phyloP scores from a whole-genome alignment of 495 filamentous ascomycete species.

The Neurospora sp. region DNA sequence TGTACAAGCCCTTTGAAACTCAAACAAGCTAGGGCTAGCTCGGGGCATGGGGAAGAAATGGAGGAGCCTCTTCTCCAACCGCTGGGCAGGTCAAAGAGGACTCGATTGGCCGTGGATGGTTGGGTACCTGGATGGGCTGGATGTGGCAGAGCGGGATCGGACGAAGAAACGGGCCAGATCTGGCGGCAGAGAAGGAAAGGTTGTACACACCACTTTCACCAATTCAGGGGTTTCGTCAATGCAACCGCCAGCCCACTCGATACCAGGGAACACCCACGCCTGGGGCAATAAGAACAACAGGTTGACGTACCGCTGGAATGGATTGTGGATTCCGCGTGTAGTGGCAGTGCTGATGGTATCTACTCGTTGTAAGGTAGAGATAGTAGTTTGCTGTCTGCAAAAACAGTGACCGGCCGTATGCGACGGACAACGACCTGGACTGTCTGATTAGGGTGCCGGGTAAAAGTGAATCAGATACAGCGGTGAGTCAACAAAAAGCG shows the following conservation, averaged over 20 bases:
- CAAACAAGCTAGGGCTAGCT: slow-evolving; percentile 18
- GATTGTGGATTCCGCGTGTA: not conserved
- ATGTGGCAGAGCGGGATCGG: slow-evolving; percentile 3
- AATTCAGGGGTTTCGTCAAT: slow-evolving; percentile 8
- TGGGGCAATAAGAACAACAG: not conserved
- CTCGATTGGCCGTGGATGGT: not conserved
- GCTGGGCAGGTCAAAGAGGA: slow-evolving; percentile 1
- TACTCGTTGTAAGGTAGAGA: not conserved
- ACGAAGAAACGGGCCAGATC: slow-evolving; percentile 5
- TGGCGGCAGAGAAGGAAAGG: not conserved
- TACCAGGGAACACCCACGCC: not conserved
- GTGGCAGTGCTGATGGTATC: not conserved
- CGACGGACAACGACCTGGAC: not conserved
- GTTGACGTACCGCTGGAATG: not conserved
- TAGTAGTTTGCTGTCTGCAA: not conserved
- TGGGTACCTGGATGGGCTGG: not conserved
- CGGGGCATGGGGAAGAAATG: not conserved
- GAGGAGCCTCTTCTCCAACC: slow-evolving; percentile 8
- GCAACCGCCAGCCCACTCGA: slow-evolving; percentile 1
- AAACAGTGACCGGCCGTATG: not conserved
- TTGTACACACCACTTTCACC: not conserved
- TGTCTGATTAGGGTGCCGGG: not conserved
- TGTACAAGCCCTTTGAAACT: slow-evolving; percentile 4
- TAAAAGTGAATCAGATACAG: not conserved
- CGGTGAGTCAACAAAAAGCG: not conserved